Evolutionary conservation across 1,284 basidiomycete genomes (phyloP), one percentile per base, ranked within the genome.

Genomic region (Spongiforma sp.): DNA sequence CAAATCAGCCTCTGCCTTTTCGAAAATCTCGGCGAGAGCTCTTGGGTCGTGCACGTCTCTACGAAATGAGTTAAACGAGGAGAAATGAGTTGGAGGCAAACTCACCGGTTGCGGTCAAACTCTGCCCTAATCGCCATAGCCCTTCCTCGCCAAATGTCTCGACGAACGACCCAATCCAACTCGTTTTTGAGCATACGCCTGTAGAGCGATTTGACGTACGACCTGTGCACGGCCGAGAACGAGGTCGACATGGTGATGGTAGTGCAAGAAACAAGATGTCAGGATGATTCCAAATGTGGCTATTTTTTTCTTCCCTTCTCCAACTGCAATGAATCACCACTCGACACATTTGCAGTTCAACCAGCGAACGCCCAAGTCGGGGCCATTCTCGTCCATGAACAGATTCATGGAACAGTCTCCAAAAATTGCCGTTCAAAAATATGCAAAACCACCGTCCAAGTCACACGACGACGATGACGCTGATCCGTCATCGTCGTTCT

Each of bases 141-240:
- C 74, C 91, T 85, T 68, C 85, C 85, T 67, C 96, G 86, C 94
- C 94, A 98, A 9, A 94, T 74, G 74, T 95, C 93, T 67, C 95
- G 83, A 64, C 91, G 84, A 70, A 97, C 85, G 63, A 88, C 89
- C 96, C 96, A 98, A 81, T 98, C 90, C 63, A 96, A 83, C 64
- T 92, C 86, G 78, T 97, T 95, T 71, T 85, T 91, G 65, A 98
- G 86, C 75, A 88, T 89, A 57, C 96, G 89, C 75, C 88, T 90
- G 84, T 98, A 98, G 17, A 98, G 87, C 32, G 92, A 93, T 81
- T 95, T 94, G 80, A 98, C 94, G 78, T 96, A 93, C 74, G 89
- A 84, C 77, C 88, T 84, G 83, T 96, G 94, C 6, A 90, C 93
- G 54, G 87, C 81, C 54, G 91, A 87, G 82, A 94, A 80, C 54